Percentiles rank a stretch among this genome's conserved stretches.
These are phyloP conservation scores for Umbelopsis sp. DNA, from an alignment of 371 early-diverging fungal genomes.

Conservation along the genomic window DNA sequence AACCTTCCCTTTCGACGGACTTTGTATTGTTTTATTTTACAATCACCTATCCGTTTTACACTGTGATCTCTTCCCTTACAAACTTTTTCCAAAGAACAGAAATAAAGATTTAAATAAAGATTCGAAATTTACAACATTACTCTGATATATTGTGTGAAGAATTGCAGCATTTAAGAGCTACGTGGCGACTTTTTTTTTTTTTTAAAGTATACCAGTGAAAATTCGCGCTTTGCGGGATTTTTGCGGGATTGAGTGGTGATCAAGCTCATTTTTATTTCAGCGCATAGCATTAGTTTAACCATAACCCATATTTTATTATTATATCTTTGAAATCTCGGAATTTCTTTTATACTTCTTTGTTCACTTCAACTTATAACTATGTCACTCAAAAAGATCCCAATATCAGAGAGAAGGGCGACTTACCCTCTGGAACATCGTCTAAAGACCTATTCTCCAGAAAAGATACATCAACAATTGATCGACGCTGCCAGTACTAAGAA, in stretches of 20 bases:
- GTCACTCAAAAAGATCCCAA: slow-evolving; percentile 6
- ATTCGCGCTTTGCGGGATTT: slow-evolving; percentile 19
- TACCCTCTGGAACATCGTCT: slow-evolving; percentile 12
- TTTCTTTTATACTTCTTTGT: neutral
- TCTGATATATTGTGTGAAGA: no score
- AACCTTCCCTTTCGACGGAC: no score
- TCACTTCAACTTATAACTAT: neutral
- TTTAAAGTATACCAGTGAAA: neutral
- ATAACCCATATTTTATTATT: neutral
- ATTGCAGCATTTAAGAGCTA: no score
- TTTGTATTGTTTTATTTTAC: no score
- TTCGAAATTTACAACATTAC: no score
- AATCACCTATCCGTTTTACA: no score
- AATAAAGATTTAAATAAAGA: no score
- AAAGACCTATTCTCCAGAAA: neutral
- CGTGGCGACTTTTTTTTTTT: no score
- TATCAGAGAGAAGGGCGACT: slow-evolving; percentile 7
- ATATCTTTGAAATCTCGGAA: neutral
- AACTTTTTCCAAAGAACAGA: no score
- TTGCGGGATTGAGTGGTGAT: neutral
- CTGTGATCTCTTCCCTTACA: no score
- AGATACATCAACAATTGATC: slow-evolving; percentile 1
- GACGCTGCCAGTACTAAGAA: neutral
- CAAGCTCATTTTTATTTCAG: neutral
- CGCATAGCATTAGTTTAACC: neutral